Percentiles rank a stretch among this genome's conserved stretches.
phyloP scores from a whole-genome alignment of 2,329 filamentous ascomycete species.

The Cytospora piceicola region DNA sequence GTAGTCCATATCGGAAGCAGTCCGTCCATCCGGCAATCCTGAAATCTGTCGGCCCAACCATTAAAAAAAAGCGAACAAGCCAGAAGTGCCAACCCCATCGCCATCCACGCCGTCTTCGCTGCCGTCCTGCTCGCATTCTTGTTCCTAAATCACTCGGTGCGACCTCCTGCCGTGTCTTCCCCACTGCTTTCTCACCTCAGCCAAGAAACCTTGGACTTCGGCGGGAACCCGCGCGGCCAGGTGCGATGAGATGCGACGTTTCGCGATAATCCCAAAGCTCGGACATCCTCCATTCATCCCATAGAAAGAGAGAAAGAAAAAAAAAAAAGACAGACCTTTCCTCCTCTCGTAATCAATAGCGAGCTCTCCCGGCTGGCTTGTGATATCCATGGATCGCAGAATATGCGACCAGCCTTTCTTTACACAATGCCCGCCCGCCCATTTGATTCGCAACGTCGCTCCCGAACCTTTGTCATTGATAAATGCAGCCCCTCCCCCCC shows the following conservation, averaged over 20 bases:
- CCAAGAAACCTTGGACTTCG: not conserved
- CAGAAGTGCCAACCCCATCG: not conserved
- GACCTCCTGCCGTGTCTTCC: not conserved
- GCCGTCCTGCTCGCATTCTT: conserved; percentile 10
- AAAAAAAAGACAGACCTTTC: not conserved
- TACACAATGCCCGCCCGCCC: not conserved
- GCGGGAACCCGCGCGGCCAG: not conserved
- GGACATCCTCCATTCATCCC: conserved; percentile 3
- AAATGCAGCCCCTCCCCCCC: not conserved
- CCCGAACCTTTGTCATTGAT: conserved; percentile 13
- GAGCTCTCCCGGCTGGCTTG: not conserved
- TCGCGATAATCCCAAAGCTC: conserved; percentile 9
- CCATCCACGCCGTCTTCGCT: conserved; percentile 2
- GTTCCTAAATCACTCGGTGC: conserved; percentile 11
- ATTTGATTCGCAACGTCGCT: conserved; percentile 8
- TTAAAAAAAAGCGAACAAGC: too few relatives aligned
- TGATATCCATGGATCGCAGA: too few relatives aligned
- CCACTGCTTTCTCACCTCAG: conserved; percentile 16
- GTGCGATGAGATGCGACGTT: conserved; percentile 13
- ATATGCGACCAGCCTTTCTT: conserved; percentile 16
- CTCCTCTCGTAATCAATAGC: not conserved
- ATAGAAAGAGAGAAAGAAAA: too few relatives aligned
- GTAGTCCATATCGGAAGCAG: conserved; percentile 6
- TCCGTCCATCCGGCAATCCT: conserved; percentile 12
- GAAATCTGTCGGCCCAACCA: not conserved